A percentile compares a stretch with the other conserved stretches of the same genome.
Conservation (phyloP, 257 asterid species). For the Solanum commersonii region DNA sequence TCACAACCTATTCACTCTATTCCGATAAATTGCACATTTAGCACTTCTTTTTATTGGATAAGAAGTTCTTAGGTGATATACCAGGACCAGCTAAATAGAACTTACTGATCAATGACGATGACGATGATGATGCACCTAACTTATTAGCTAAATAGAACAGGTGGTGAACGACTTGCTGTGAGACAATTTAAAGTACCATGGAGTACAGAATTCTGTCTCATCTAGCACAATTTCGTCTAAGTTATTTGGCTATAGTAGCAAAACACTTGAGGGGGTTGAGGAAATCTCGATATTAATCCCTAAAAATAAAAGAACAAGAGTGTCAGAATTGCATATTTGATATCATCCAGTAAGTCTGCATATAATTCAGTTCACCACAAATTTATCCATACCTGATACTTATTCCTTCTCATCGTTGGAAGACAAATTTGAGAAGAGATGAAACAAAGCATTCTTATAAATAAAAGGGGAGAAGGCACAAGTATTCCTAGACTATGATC, state of each 20-base stretch:
- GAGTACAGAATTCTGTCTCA: constrained; percentile 88
- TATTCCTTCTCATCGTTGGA: background rate
- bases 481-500: no score
- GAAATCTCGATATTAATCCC: constrained; percentile 43
- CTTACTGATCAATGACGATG: background rate
- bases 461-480: no score
- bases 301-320: constrained; percentile 5
- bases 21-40: background rate
- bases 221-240: constrained; percentile 70
- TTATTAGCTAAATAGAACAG: no score
- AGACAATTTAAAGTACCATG: constrained; percentile 44
- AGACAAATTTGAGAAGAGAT: background rate
- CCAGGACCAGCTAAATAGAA: background rate
- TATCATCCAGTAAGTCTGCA: background rate
- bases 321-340: background rate
- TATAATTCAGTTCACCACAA: background rate
- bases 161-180: background rate
- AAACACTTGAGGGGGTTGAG: background rate
- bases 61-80: background rate
- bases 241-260: constrained; percentile 39
- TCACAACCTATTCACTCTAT: constrained; percentile 52
- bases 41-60: background rate
- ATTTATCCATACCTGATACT: background rate
- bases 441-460: background rate
- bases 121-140: no score